A percentile compares a stretch with the other conserved stretches of the same genome.
Evolutionary conservation across 2,329 filamentous ascomycete species (phyloP).

Genomic region (Exophiala spinifera): DNA sequence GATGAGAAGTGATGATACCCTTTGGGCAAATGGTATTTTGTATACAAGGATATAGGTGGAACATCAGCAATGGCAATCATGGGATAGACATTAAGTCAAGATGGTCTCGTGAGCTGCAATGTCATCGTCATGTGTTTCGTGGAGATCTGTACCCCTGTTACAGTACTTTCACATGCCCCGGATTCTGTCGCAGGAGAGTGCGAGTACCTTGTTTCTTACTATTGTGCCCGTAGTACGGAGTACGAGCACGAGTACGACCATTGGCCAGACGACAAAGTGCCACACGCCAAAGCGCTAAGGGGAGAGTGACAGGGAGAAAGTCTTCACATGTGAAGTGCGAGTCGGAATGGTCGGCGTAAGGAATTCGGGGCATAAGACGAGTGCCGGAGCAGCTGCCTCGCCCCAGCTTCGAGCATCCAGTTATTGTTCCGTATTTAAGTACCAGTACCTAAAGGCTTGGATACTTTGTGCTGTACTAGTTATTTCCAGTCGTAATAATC

Average conservation of each 20-base stretch:
- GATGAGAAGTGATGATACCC: neutral
- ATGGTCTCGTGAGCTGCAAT: constrained; percentile 2
- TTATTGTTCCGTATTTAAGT: too few relatives aligned
- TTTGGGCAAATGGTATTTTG: neutral
- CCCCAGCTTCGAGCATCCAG: too few relatives aligned
- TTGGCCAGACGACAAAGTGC: neutral
- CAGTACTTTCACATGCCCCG: constrained; percentile 4
- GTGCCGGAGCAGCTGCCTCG: too few relatives aligned
- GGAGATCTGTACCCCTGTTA: too few relatives aligned
- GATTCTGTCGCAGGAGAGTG: neutral
- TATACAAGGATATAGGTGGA: neutral
- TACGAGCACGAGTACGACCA: neutral
- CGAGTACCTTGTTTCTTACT: too few relatives aligned
- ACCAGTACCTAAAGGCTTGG: too few relatives aligned
- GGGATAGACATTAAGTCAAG: neutral
- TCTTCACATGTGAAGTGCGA: neutral
- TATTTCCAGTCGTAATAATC: too few relatives aligned
- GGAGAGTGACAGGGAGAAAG: neutral
- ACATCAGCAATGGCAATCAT: neutral
- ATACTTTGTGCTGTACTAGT: too few relatives aligned
- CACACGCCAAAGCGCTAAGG: neutral
- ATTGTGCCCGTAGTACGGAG: too few relatives aligned
- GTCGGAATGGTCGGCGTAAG: neutral
- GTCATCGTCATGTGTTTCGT: neutral
- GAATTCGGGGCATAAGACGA: too few relatives aligned